Conservation (phyloP, 805 yeast genomes). For the Yarrowia porcina region DNA sequence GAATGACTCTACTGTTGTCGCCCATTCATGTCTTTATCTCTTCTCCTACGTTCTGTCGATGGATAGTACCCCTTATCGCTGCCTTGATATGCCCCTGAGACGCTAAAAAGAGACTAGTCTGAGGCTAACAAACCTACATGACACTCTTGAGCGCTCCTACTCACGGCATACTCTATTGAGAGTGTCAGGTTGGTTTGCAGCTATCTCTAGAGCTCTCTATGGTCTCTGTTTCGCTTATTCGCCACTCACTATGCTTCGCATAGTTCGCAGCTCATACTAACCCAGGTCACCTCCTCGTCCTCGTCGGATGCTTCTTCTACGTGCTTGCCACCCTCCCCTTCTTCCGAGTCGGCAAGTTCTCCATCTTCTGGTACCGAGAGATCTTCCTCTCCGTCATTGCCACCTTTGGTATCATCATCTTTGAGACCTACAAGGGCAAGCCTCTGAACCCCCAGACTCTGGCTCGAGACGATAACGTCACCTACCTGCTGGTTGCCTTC, state of each 20-base stretch:
- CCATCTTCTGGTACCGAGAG: slow-evolving; percentile 52
- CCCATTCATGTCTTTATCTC: no score
- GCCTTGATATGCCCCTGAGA: no score
- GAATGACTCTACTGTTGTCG: no score
- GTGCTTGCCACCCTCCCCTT: slow-evolving; percentile 37
- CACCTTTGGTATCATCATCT: slow-evolving; percentile 73
- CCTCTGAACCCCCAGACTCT: slow-evolving; percentile 36
- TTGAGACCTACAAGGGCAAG: slow-evolving; percentile 48
- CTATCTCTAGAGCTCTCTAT: no score
- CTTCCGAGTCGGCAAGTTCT: slow-evolving; percentile 35
- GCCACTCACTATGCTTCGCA: not conserved
- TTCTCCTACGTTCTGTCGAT: no score
- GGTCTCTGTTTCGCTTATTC: no score
- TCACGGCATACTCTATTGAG: no score
- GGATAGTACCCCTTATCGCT: no score
- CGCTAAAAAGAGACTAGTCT: no score
- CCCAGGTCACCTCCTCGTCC: slow-evolving; percentile 51
- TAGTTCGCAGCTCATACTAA: not conserved
- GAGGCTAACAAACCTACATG: no score
- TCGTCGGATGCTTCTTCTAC: slow-evolving; percentile 44
- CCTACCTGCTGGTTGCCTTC: slow-evolving; percentile 60
- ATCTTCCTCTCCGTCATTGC: slow-evolving; percentile 62
- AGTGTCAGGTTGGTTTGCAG: no score
- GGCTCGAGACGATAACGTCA: slow-evolving; percentile 63
- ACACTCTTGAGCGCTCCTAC: no score